A percentile compares a stretch with the other conserved stretches of the same genome.
phyloP scores from a whole-genome alignment of 2,329 filamentous ascomycete genomes.

The Penicillium sp. region DNA sequence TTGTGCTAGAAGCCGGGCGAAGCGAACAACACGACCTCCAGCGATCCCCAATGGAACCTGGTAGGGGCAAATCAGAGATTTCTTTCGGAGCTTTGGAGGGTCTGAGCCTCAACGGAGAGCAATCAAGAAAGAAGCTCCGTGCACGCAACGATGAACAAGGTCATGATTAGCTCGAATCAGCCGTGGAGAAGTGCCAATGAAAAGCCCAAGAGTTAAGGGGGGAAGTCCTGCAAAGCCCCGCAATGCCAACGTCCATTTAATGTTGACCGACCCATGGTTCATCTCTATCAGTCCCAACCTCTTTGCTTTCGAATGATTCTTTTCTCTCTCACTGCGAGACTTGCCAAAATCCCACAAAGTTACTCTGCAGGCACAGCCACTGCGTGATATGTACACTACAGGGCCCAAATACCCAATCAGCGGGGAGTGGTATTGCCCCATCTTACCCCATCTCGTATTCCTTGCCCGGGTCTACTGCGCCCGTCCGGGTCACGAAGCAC shows the following conservation, averaged over 20 bases:
- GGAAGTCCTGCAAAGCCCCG: neutral
- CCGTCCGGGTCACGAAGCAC: conserved; percentile 10
- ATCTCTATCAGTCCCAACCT: neutral
- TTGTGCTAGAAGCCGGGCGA: neutral
- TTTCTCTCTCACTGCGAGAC: no score
- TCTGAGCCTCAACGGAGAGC: neutral
- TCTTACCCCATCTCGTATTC: conserved; percentile 21
- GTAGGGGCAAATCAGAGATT: neutral
- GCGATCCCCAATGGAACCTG: neutral
- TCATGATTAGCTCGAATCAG: neutral
- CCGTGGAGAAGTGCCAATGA: neutral
- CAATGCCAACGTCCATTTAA: neutral
- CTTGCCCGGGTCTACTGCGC: conserved; percentile 10
- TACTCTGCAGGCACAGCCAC: conserved; percentile 11
- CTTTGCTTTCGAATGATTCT: neutral
- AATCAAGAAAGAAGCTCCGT: neutral
- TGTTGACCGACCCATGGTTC: neutral
- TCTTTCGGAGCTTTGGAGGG: neutral
- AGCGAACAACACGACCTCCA: neutral
- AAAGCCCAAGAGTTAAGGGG: neutral
- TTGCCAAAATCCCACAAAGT: neutral
- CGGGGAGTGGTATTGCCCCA: neutral
- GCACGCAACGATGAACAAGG: neutral
- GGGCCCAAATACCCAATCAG: conserved; percentile 15
- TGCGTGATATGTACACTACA: conserved; percentile 4